Base-by-base conservation (phyloP, 768 basidiomycete genomes). In the Tylopilus plumbeoviolaceoides region DNA sequence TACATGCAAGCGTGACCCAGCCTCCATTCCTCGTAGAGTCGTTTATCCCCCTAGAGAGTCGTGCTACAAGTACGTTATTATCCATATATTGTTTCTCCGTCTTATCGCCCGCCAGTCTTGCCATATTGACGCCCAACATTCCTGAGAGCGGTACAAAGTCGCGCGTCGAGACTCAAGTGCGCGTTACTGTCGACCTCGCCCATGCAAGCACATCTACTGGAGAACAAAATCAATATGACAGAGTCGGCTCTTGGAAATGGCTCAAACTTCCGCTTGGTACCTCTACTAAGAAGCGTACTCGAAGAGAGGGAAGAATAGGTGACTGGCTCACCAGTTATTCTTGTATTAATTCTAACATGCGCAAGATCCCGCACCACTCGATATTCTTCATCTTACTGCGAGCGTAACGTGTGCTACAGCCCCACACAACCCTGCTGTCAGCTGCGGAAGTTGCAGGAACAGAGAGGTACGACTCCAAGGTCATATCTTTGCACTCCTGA, bases 111-210 rank as follows among this genome's bases (percentile, higher is more conserved):
- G 7, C 36, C 60, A 92, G 91, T 62, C 78, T 93, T 51, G 79
- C 89, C 23, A 87, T 95, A 52, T 76, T 91, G 66, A 83, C 91
- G 40, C 89, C 91, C 20, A 91, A 84, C 62, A 83, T 95, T 49
- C 91, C 93, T 6, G 81, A 83, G 60, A 73, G 75, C 41, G 93
- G 92, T 23, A 85, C 92, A 14, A 95, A 95, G 70, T 92, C 89
- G 44, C 82, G 93, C 31, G 93, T 95, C n/a, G 93, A 95, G 69
- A 95, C 93, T 3, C 93, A 95, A 75, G 85, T 95, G 45, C 84
- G 92, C 64, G 81, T 95, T 38, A 82, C 85, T 4, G 75, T 95
- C 36, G 88, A 92, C 63, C 75, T 91, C 45, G 87, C 87, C 5
- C 82, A 87, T 60, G 75, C 83, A 21, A 84, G 78, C 60, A 67